Percentiles rank a stretch among this genome's conserved stretches.
phyloP scores from a whole-genome alignment of 2,329 filamentous ascomycete genomes.

The Fusarium coffeatum region DNA sequence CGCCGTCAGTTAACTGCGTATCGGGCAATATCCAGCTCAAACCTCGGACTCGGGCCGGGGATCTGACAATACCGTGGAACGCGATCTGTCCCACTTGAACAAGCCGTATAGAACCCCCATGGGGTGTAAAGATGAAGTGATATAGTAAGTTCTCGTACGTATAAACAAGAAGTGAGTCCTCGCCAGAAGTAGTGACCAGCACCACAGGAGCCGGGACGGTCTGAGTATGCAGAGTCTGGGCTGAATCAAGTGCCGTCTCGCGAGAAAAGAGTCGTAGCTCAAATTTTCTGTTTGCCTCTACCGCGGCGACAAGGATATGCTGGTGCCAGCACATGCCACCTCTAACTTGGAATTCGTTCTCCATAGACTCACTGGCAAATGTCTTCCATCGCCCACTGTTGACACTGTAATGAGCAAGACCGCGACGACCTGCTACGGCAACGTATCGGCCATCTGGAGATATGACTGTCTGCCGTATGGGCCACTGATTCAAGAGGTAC shows the following conservation, averaged over 20 bases:
- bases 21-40: slow-evolving; percentile 97
- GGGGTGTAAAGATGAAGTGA: slow-evolving; percentile 87
- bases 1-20: slow-evolving; percentile 86
- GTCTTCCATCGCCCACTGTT: slow-evolving; percentile 96
- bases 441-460: slow-evolving; percentile 94
- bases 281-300: slow-evolving; percentile 85
- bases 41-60: slow-evolving; percentile 89
- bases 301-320: slow-evolving; percentile 90
- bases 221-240: slow-evolving; percentile 80
- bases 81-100: slow-evolving; percentile 98
- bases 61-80: slow-evolving; percentile 94
- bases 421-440: slow-evolving; percentile 92
- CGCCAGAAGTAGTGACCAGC: slow-evolving; percentile 86
- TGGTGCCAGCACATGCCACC: slow-evolving; percentile 99
- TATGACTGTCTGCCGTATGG: slow-evolving; percentile 86
- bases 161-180: slow-evolving; percentile 95
- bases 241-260: slow-evolving; percentile 80
- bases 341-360: slow-evolving; percentile 91
- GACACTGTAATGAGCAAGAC: slow-evolving; percentile 94
- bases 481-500: slow-evolving; percentile 94
- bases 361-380: slow-evolving; percentile 81
- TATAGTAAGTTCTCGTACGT: slow-evolving; percentile 97
- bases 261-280: slow-evolving; percentile 94
- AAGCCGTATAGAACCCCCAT: slow-evolving; percentile 76
- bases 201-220: slow-evolving; percentile 87